These are phyloP conservation scores for Kwoniella newhampshirensis DNA, from an alignment of 768 basidiomycete genomes.

Conservation along the genomic window DNA sequence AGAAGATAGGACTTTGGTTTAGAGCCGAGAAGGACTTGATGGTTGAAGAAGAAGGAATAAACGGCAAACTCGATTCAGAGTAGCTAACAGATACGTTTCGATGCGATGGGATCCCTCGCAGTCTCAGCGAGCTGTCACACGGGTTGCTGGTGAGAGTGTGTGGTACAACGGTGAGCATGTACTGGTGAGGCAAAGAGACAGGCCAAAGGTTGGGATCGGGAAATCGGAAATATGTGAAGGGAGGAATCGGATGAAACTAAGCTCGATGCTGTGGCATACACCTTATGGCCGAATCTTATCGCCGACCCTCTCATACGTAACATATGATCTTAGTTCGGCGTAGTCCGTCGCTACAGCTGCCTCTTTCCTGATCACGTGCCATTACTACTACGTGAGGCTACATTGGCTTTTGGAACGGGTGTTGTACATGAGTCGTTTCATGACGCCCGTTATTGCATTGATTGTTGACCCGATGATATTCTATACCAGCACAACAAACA, in stretches of 20 bases:
- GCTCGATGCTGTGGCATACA: neutral
- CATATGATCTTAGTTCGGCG: neutral
- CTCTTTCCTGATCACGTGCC: too few species aligned
- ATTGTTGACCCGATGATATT: too few species aligned
- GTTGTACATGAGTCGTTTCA: too few species aligned
- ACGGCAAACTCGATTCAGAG: too few species aligned
- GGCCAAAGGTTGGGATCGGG: neutral
- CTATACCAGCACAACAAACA: too few species aligned
- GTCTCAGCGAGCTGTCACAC: constrained; percentile 3
- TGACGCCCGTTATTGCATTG: too few species aligned
- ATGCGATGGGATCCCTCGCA: neutral
- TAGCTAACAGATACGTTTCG: too few species aligned
- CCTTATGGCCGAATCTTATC: constrained; percentile 22
- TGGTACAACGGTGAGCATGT: too few species aligned
- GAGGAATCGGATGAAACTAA: neutral
- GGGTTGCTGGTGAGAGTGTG: neutral
- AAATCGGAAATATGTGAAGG: neutral
- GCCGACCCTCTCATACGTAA: constrained; percentile 17
- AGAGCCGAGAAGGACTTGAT: constrained; percentile 6
- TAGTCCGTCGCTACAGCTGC: neutral
- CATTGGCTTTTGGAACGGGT: too few species aligned
- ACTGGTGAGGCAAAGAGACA: neutral
- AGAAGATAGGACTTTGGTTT: constrained; percentile 5
- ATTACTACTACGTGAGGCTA: too few species aligned
- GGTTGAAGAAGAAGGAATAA: constrained; percentile 7